Evolutionary conservation across 352 stramenopile genomes (phyloP).

Genomic region (Pythium utonaiense): DNA sequence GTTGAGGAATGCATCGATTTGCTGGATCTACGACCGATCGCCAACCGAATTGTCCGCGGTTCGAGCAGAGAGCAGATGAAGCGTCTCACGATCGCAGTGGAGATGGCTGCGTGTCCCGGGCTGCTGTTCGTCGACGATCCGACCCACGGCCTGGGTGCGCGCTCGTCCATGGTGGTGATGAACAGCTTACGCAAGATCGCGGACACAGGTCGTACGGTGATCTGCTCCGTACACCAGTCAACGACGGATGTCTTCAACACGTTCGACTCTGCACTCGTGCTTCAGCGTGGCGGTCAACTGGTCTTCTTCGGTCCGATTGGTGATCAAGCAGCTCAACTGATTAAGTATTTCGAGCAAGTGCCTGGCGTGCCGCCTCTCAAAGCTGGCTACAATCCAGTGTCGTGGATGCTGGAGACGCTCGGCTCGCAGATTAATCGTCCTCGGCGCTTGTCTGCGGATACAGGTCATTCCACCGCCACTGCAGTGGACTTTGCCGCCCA

Average conservation of each 20-base stretch:
- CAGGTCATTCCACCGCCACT: background rate
- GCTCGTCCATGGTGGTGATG: slow-evolving; percentile 45
- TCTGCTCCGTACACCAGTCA: slow-evolving; percentile 88
- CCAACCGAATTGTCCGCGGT: slow-evolving; percentile 28
- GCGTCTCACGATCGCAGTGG: slow-evolving; percentile 65
- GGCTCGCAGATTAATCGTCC: slow-evolving; percentile 15
- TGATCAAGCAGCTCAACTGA: slow-evolving; percentile 23
- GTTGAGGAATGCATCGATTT: slow-evolving; percentile 36
- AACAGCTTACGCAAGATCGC: slow-evolving; percentile 68
- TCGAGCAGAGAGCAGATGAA: slow-evolving; percentile 29
- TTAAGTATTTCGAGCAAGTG: slow-evolving; percentile 50
- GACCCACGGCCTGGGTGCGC: slow-evolving; percentile 24
- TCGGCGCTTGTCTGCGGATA: background rate
- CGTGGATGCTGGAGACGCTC: slow-evolving; percentile 63
- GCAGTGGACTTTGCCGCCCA: slow-evolving; percentile 26
- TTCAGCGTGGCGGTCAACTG: slow-evolving; percentile 37
- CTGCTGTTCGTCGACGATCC: slow-evolving; percentile 74
- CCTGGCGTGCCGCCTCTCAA: slow-evolving; percentile 35
- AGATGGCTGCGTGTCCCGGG: slow-evolving; percentile 70
- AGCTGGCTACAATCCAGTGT: slow-evolving; percentile 40
- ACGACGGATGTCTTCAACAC: slow-evolving; percentile 68
- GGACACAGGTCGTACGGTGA: slow-evolving; percentile 46
- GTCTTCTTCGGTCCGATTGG: slow-evolving; percentile 40
- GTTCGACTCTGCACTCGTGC: slow-evolving; percentile 73
- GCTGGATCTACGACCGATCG: slow-evolving; percentile 26